These are phyloP conservation scores for Barnettozyma hawaiiensis DNA, from an alignment of 1,139 yeast genomes.

Conservation along the genomic window DNA sequence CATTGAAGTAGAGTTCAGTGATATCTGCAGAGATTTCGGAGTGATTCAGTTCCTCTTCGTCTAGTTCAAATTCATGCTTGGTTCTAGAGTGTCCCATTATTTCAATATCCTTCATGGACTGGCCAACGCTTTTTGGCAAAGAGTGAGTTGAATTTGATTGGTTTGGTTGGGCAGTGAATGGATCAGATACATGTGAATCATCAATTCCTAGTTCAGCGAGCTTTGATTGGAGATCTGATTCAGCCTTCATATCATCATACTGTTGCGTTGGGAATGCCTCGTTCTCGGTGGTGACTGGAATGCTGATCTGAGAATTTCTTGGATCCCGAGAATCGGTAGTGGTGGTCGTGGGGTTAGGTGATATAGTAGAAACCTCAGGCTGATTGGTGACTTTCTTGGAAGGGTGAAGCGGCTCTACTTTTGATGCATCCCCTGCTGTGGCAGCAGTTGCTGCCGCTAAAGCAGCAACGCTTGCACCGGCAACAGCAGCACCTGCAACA, in stretches of 20 bases:
- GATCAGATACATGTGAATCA: background rate
- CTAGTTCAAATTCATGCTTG: constrained; percentile 17
- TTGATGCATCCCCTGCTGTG: too few relatives aligned
- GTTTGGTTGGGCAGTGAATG: background rate
- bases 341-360: background rate
- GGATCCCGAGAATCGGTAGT: too few relatives aligned
- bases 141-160: background rate
- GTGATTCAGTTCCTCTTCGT: constrained; percentile 11
- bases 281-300: background rate
- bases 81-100: constrained; percentile 21
- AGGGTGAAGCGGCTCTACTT: background rate
- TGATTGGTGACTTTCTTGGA: background rate
- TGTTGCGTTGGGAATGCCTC: background rate
- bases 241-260: background rate
- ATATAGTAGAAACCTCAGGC: background rate
- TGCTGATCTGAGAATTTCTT: constrained; percentile 2
- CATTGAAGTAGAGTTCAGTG: constrained; percentile 15
- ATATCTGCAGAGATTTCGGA: constrained; percentile 19
- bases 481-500: background rate
- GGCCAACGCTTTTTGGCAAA: constrained; percentile 1
- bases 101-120: constrained; percentile 16
- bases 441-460: background rate
- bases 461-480: background rate
- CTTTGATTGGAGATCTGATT: constrained; percentile 1
- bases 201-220: background rate